Conservation (phyloP, 106 monocot species). For the Acorus gramineus region DNA sequence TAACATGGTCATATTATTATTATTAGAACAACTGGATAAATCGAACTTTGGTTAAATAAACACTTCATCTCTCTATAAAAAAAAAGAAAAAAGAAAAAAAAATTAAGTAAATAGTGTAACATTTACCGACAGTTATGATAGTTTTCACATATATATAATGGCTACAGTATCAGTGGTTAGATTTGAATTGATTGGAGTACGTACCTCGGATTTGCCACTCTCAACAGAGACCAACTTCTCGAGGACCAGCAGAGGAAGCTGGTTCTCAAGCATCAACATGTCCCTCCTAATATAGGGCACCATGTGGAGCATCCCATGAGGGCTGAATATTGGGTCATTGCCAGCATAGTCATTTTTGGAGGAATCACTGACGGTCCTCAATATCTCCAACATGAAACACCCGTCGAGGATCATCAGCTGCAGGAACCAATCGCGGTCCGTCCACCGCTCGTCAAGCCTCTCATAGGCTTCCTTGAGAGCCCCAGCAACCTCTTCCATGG, state of each 20-base stretch:
- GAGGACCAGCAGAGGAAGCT: conserved; percentile 63
- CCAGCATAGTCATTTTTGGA: conserved; percentile 29
- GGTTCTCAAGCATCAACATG: conserved; percentile 91
- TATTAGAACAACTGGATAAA: neutral
- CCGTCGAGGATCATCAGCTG: conserved; percentile 22
- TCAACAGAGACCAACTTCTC: conserved; percentile 43
- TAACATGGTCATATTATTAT: neutral
- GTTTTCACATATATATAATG: neutral
- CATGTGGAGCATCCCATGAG: conserved; percentile 58
- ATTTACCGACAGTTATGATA: too few relatives aligned
- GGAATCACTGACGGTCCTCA: neutral
- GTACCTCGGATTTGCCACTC: conserved; percentile 19
- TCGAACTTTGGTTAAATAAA: too few relatives aligned
- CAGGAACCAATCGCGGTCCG: conserved; percentile 1
- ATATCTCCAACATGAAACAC: conserved; percentile 29
- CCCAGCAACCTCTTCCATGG: conserved; percentile 8
- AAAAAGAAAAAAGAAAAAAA: too few relatives aligned
- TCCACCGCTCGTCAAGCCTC: conserved; percentile 7
- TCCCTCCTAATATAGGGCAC: conserved; percentile 72
- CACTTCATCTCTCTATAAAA: too few relatives aligned
- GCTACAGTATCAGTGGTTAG: neutral
- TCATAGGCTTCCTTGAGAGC: conserved; percentile 16
- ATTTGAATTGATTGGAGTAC: neutral
- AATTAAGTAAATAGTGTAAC: too few relatives aligned
- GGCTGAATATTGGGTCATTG: conserved; percentile 85